phyloP scores from a whole-genome alignment of 2,329 filamentous ascomycete genomes.

The Lasiodiplodia citricola region DNA sequence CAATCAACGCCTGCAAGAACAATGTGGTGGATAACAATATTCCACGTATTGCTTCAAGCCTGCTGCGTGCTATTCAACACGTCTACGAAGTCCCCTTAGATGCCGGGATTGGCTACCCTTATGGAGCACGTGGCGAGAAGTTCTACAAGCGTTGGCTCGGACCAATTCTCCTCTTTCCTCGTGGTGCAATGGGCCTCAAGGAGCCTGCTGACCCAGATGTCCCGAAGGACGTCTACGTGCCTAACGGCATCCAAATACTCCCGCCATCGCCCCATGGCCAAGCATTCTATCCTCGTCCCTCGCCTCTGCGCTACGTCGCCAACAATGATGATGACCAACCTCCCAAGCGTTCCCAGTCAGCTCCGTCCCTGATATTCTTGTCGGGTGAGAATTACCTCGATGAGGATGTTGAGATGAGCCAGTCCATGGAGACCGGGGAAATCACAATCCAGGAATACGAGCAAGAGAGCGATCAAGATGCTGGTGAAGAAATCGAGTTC shows the following conservation, averaged over 20 bases:
- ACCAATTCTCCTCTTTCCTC: not conserved
- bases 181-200: not conserved
- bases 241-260: not conserved
- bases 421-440: not conserved
- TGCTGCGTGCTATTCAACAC: not conserved
- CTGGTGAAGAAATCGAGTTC: not conserved
- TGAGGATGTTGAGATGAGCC: no score
- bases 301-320: not conserved
- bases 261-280: not conserved
- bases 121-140: not conserved
- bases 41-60: not conserved
- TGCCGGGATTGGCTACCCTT: not conserved
- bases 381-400: no score
- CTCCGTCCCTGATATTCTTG: no score
- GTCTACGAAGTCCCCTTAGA: not conserved
- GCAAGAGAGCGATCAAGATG: not conserved
- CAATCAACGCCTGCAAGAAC: not conserved
- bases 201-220: not conserved
- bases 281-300: not conserved
- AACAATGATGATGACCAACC: not conserved
- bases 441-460: not conserved
- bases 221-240: not conserved
- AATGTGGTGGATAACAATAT: not conserved
- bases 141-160: not conserved
- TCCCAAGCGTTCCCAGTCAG: no score